Base-by-base conservation (phyloP, 441 rosid species). In the Syzygium syzygioides region DNA sequence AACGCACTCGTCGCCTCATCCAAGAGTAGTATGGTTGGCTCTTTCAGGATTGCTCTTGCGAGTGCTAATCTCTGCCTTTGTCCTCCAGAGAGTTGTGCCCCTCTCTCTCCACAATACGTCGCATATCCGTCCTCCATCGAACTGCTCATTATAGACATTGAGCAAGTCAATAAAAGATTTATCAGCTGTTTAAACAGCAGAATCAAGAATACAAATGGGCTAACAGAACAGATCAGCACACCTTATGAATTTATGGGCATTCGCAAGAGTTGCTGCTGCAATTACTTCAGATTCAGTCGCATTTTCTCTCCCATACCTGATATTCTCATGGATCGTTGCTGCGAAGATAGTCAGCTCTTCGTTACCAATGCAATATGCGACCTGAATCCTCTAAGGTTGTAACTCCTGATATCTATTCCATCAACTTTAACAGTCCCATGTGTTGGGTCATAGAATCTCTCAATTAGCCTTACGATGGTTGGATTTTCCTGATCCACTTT, bases 401-500 rank as follows among this genome's bases (percentile, higher is more conserved):
- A 90, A 12, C 52, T 57, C 86, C 85, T 88, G 52, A 89, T 79
- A 83, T 90, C 86, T 4, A 80, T 59, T 2, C 91, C 88, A 62
- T 89, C 91, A 7, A 91, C 28, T 84, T 79, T 28, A 17, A 89
- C 80, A n/a, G 62, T n/a, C 28, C 91, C 90, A 6, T 30, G 80
- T 18, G 45, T 59, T 25, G 91, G 90, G 60, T 91, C 91, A 60
- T 91, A 89, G 60, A 91, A 90, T 83, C 90, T 87, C 86, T 91
- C 90, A 9, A 91, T 88, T 55, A 90, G 41, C 30, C 80, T 54
- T 32, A 89, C 86, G 83, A 90, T 85, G 32, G 91, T 91, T 91
- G 23, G 93, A 90, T 76, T 91, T 91, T 7, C 91, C 90, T 23
- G 90, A 89, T 18, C 93, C 91, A 37, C 92, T 91, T 85, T 84